Evolutionary conservation across 148 eudicot genomes (phyloP), one percentile per base, ranked within the genome.

Genomic region (Vaccinium vitisidaea): DNA sequence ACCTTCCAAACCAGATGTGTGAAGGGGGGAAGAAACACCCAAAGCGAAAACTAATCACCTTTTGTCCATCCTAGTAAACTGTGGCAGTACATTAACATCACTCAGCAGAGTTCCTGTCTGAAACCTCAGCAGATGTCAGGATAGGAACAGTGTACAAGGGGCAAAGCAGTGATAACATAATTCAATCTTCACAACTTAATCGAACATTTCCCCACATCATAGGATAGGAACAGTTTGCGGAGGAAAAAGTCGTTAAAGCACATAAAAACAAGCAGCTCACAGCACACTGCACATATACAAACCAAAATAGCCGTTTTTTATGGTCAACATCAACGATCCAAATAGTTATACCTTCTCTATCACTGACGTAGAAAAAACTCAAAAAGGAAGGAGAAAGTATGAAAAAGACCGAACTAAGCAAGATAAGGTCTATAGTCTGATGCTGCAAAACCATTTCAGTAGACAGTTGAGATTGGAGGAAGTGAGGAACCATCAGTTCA

Each of bases 71-170:
- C 84, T 80, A 80, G 87, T 82, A 83, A 88, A 86, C 30, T 71
- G 83, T 19, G 88, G 77, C 70, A 89, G 81, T 59, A 82, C 80
- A 55, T 84, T 88, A 14, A 69, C 55, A 61, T 84, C 89, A 82
- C 85, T 91, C 84, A 91, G 87, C 88, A 94, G 73, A 65, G 88
- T 82, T 87, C 90, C 93, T 39, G 93, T 82, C 97, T 94, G 93
- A 65, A 83, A 84, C 27, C 46, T 79, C 61, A 71, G 21, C 55
- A 77, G 36, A 82, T 32, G 18, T 80, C 67, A 36, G 67, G 18
- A 59, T 43, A n/a, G 36, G 2, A 50, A 79, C 25, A 32, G 74
- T 23, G 11, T 55, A 48, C 43, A 3, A 50, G 56, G 32, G 70
- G 27, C 43, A 27, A 71, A 55, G 59, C 55, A 23, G 25, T n/a